Conservation (phyloP, 257 asterid species). For the Ballota nigra region DNA sequence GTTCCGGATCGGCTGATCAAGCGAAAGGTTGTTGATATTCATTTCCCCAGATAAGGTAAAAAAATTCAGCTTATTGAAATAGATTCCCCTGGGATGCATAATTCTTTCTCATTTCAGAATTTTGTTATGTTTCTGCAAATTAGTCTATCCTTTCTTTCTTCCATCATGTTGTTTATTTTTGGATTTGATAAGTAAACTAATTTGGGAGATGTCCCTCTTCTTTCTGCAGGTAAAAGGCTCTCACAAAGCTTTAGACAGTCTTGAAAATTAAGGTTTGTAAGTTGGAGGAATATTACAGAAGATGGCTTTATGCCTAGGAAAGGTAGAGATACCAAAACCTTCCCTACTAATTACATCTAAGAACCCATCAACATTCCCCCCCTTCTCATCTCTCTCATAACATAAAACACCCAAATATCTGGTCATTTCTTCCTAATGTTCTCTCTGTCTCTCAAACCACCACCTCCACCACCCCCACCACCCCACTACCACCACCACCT, state of each 20-base stretch:
- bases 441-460: not conserved
- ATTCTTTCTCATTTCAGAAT: not conserved
- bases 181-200: not conserved
- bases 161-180: not conserved
- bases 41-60: not conserved
- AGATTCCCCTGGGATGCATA: not conserved
- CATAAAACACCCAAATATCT: constrained; percentile 20
- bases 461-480: not conserved
- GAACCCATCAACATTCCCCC: constrained; percentile 36
- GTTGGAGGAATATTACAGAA: constrained; percentile 24
- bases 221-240: not conserved
- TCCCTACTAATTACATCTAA: constrained; percentile 49
- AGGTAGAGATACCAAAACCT: constrained; percentile 89
- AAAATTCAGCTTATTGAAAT: not conserved
- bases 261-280: constrained; percentile 13
- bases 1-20: not conserved
- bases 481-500: not conserved
- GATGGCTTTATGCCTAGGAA: constrained; percentile 63
- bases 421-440: constrained; percentile 21
- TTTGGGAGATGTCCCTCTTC: not conserved
- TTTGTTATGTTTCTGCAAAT: constrained; percentile 10
- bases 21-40: not conserved
- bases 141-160: not conserved
- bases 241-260: constrained; percentile 13
- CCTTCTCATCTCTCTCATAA: not conserved